These are phyloP conservation scores for Suhomyces anneliseae DNA, from an alignment of 1,139 yeast species.

Conservation along the genomic window DNA sequence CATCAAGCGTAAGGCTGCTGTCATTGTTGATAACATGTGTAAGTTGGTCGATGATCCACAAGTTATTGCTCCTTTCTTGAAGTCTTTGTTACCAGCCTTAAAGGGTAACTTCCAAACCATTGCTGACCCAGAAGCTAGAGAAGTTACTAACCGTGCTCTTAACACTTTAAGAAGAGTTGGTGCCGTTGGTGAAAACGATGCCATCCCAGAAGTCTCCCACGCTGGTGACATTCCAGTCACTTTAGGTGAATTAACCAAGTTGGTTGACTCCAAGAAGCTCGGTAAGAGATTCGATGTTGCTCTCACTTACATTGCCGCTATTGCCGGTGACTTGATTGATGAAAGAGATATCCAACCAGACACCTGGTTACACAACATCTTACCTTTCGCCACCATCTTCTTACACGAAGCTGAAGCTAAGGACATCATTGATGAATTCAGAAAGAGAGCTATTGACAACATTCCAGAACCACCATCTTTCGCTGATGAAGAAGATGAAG, in stretches of 20 bases:
- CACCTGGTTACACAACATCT: constrained; percentile 84
- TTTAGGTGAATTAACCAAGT: constrained; percentile 73
- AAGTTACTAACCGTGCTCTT: constrained; percentile 94
- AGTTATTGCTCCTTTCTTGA: constrained; percentile 98
- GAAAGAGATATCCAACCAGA: constrained; percentile 94
- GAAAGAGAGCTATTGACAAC: constrained; percentile 96
- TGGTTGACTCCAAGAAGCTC: constrained; percentile 68
- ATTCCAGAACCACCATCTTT: constrained; percentile 94
- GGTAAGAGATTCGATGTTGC: constrained; percentile 78
- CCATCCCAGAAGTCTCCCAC: constrained; percentile 93
- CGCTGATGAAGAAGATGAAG: constrained; percentile 99
- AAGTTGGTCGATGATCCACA: constrained; percentile 99
- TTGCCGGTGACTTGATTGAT: constrained; percentile 98
- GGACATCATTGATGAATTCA: constrained; percentile 88
- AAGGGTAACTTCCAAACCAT: constrained; percentile 90
- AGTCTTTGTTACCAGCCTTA: constrained; percentile 92
- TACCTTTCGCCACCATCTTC: constrained; percentile 95
- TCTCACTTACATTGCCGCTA: constrained; percentile 82
- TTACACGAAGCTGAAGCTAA: constrained; percentile 91
- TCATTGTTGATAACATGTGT: constrained; percentile 99
- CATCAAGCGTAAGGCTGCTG: constrained; percentile 99
- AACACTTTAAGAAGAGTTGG: constrained; percentile 98
- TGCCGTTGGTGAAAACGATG: constrained; percentile 87
- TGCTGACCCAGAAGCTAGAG: constrained; percentile 99
- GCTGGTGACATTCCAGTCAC: constrained; percentile 96